phyloP scores from a whole-genome alignment of 164 flowering plant species.

The Chimonanthus salicifolius region DNA sequence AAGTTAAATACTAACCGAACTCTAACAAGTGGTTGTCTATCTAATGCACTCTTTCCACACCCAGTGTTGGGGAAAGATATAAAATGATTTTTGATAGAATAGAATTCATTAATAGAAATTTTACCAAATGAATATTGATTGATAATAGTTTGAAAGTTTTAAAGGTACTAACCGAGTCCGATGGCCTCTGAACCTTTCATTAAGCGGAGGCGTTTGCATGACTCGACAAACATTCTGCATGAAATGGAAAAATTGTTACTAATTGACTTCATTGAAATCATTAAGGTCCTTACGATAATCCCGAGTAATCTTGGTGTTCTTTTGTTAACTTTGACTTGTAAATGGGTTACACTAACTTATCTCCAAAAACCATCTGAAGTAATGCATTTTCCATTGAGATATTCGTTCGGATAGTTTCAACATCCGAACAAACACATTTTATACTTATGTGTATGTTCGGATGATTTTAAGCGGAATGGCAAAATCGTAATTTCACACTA shows the following conservation, averaged over 20 bases:
- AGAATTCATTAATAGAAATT: neutral
- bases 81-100: neutral
- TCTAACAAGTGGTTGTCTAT: neutral
- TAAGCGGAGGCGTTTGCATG: conserved; percentile 44
- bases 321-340: neutral
- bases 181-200: conserved; percentile 47
- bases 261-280: neutral
- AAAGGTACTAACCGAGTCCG: conserved; percentile 32
- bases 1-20: neutral
- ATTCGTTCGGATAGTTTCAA: too few species aligned
- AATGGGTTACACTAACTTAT: too few species aligned
- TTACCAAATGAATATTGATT: neutral
- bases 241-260: neutral
- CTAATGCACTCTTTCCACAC: neutral
- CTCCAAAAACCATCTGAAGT: too few species aligned
- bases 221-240: conserved; percentile 42
- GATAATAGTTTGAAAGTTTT: neutral
- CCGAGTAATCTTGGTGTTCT: neutral
- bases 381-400: too few species aligned
- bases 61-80: neutral
- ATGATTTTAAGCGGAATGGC: too few species aligned
- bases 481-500: too few species aligned
- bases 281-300: neutral
- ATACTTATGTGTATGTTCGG: too few species aligned
- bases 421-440: too few species aligned